phyloP scores from a whole-genome alignment of 2,329 filamentous ascomycete genomes.

The Claviceps arundinis region DNA sequence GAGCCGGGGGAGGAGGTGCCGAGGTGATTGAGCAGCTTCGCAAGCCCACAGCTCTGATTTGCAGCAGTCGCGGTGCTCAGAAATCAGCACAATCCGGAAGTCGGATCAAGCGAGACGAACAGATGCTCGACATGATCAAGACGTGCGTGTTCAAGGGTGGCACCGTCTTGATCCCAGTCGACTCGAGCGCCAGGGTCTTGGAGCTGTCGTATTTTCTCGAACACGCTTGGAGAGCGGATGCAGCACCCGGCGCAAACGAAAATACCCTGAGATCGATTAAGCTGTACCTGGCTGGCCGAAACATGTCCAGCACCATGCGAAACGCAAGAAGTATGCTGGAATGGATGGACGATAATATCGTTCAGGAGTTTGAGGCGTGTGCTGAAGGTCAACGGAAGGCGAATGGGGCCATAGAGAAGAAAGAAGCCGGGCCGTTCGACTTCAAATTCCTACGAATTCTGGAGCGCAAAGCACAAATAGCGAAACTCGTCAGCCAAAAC shows the following conservation, averaged over 20 bases:
- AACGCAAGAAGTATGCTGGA: constrained; percentile 93
- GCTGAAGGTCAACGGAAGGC: constrained; percentile 37
- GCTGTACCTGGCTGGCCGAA: constrained; percentile 75
- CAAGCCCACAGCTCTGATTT: constrained; percentile 86
- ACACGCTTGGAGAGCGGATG: constrained; percentile 70
- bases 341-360: constrained; percentile 97
- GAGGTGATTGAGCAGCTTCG: constrained; percentile 89
- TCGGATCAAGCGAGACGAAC: constrained; percentile 70
- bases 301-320: constrained; percentile 75
- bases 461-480: constrained; percentile 68
- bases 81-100: constrained; percentile 57
- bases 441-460: constrained; percentile 76
- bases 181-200: constrained; percentile 87
- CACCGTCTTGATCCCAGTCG: constrained; percentile 83
- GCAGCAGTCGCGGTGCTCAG: constrained; percentile 72
- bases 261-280: constrained; percentile 39
- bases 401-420: constrained; percentile 34
- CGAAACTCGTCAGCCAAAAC: constrained; percentile 45
- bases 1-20: constrained; percentile 63
- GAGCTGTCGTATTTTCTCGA: constrained; percentile 88
- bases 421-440: constrained; percentile 65
- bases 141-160: constrained; percentile 68
- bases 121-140: constrained; percentile 70
- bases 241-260: constrained; percentile 29
- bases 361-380: constrained; percentile 75